phyloP scores from a whole-genome alignment of 495 filamentous ascomycete genomes.

The Penicillium bialowiezense region DNA sequence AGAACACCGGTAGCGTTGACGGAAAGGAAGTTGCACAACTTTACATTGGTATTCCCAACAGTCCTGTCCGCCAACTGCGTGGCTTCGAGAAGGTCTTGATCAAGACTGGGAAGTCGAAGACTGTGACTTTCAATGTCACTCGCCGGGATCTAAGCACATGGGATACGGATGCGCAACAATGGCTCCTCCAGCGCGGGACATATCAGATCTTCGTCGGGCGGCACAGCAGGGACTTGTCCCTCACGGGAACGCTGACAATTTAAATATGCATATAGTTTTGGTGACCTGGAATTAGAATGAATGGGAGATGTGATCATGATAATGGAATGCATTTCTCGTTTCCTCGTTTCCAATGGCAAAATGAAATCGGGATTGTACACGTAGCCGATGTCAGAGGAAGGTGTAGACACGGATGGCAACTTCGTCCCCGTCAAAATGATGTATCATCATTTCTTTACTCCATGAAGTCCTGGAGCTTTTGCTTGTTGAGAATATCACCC shows the following conservation, averaged over 20 bases:
- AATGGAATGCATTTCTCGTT: no score
- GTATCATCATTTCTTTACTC: background rate
- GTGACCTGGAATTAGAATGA: no score
- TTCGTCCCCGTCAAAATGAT: no score
- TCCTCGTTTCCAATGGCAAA: no score
- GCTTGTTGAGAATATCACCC: constrained; percentile 27
- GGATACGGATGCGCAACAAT: constrained; percentile 59
- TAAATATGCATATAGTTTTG: background rate
- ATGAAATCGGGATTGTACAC: no score
- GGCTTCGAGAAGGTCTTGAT: constrained; percentile 63
- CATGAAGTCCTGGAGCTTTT: constrained; percentile 13
- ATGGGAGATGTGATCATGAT: no score
- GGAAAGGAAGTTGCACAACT: constrained; percentile 61
- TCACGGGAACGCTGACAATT: constrained; percentile 6
- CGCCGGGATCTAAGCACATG: constrained; percentile 66
- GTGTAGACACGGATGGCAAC: no score
- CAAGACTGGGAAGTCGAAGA: constrained; percentile 35
- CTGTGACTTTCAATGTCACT: constrained; percentile 55
- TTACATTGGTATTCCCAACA: constrained; percentile 43
- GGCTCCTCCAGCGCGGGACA: constrained; percentile 46
- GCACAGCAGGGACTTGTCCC: constrained; percentile 32
- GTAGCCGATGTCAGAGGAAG: no score
- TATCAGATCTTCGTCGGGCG: constrained; percentile 57
- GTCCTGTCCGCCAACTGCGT: constrained; percentile 57
- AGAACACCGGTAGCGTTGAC: constrained; percentile 50